Evolutionary conservation across 2,329 filamentous ascomycete genomes (phyloP), one percentile per base, ranked within the genome.

Genomic region (Fusarium newnesense): DNA sequence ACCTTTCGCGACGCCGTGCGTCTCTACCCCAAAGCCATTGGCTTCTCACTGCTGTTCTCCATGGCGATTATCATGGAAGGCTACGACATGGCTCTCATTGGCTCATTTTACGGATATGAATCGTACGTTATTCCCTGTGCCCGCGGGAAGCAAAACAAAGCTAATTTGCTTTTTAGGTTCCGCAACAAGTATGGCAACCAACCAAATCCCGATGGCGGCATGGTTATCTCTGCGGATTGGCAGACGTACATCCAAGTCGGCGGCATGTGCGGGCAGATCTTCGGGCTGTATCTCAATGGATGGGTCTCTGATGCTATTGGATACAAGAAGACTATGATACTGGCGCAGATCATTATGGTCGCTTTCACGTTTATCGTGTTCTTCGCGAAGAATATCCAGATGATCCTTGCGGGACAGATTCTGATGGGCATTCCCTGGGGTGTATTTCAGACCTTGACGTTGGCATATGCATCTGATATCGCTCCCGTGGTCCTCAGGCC

Each of bases 381-480:
- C 80, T 90, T 89, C 15, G 89, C 88, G 0, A 83, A 87, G 67
- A 87, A 85, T 69, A 84, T 90, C 18, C 78, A 84, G 56, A 83
- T 85, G 16, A 84, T 91, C 21, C 84, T 90, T 15, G 85, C 85
- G 1, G 88, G 87, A 5, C 87, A 90, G 77, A 85, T 91, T 42
- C 81, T 90, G 5, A 88, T 87, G 71, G 89, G 89, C 40, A 85
- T 89, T 30, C 87, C 87, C 0, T 88, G 86, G 83, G 85, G 85
- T 21, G 83, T 87, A 39, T 86, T 89, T 79, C 85, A 87, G 62
- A 80, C 83, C n/a, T 79, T 88, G 36, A 86, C 85, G 39, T 85
- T 88, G 57, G 89, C 90, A 4, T 92, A 92, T 70, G 90, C 90
- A 12, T 88, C 88, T 44, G 91, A 93, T 77, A 90, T 93, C 50